A percentile compares a stretch with the other conserved stretches of the same genome.
phyloP scores from a whole-genome alignment of 2,329 filamentous ascomycete species.

The Ceratocystis cacaofunesta region DNA sequence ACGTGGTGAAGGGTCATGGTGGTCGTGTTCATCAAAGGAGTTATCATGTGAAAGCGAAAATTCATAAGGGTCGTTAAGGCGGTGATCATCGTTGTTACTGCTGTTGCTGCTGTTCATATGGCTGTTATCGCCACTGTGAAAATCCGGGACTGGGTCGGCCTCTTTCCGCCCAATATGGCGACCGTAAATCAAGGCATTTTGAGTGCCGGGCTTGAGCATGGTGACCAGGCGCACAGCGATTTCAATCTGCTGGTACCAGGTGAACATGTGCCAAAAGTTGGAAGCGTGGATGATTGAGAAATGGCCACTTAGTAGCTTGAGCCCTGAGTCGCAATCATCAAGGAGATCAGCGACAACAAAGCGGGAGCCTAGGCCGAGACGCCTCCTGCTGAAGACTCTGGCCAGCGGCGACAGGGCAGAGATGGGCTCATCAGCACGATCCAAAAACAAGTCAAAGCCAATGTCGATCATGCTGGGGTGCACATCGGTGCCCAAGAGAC shows the following conservation, averaged over 20 bases:
- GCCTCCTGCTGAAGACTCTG: neutral
- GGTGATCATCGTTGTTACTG: neutral
- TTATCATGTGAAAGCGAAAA: neutral
- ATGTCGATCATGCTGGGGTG: constrained; percentile 37
- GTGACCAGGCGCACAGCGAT: constrained; percentile 31
- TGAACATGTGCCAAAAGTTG: constrained; percentile 38
- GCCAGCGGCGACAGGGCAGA: neutral
- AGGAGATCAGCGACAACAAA: constrained; percentile 40
- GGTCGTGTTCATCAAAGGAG: neutral
- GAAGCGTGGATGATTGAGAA: constrained; percentile 35
- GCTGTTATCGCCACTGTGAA: too few species aligned
- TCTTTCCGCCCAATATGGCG: constrained; percentile 32
- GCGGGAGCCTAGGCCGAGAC: constrained; percentile 28
- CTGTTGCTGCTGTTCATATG: too few species aligned
- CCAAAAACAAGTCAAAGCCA: constrained; percentile 51
- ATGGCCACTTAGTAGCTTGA: constrained; percentile 26
- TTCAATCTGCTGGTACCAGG: constrained; percentile 32
- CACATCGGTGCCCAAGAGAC: constrained; percentile 37
- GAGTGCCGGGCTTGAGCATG: constrained; percentile 32
- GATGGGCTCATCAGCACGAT: constrained; percentile 23
- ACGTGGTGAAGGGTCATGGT: neutral
- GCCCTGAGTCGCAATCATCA: constrained; percentile 26
- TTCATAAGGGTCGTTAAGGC: neutral
- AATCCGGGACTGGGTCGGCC: neutral
- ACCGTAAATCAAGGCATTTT: constrained; percentile 35